Conservation (phyloP, 2,329 filamentous ascomycete species). For the Torrubiella hemipterigena region DNA sequence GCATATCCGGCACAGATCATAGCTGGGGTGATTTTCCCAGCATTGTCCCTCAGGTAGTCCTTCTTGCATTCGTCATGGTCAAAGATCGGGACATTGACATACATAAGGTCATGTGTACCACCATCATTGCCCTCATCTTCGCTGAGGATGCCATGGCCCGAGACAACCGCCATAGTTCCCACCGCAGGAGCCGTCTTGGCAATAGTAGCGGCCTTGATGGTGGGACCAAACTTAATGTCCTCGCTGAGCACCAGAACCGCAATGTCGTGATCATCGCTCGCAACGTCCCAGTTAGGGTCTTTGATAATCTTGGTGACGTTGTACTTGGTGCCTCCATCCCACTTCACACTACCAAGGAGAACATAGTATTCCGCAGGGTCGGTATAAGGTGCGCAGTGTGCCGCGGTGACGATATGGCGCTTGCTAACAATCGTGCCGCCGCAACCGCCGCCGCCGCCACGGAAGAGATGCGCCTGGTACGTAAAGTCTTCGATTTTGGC, state of each 20-base stretch:
- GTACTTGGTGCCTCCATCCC: neutral
- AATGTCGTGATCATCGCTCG: neutral
- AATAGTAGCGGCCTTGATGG: neutral
- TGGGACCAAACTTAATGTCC: neutral
- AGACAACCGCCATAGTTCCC: neutral
- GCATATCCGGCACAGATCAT: constrained; percentile 20
- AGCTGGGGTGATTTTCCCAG: constrained; percentile 12
- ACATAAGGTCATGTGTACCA: constrained; percentile 12
- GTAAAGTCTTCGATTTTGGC: constrained; percentile 2
- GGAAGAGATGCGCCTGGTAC: constrained; percentile 1
- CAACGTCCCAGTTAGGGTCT: neutral
- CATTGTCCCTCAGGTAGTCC: constrained; percentile 9
- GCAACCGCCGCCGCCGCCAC: neutral
- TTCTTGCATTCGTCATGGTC: constrained; percentile 13
- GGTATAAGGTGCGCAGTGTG: neutral
- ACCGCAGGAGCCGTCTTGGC: neutral
- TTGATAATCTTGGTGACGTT: neutral
- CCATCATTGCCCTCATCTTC: constrained; percentile 4
- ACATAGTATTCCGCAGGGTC: neutral
- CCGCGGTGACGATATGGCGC: neutral
- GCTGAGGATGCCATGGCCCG: neutral
- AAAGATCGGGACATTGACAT: constrained; percentile 18
- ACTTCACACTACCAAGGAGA: neutral
- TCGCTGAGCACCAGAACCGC: neutral
- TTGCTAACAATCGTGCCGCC: constrained; percentile 3